Evolutionary conservation across 2,329 filamentous ascomycete species (phyloP).

Genomic region (Anthostomella pinea): DNA sequence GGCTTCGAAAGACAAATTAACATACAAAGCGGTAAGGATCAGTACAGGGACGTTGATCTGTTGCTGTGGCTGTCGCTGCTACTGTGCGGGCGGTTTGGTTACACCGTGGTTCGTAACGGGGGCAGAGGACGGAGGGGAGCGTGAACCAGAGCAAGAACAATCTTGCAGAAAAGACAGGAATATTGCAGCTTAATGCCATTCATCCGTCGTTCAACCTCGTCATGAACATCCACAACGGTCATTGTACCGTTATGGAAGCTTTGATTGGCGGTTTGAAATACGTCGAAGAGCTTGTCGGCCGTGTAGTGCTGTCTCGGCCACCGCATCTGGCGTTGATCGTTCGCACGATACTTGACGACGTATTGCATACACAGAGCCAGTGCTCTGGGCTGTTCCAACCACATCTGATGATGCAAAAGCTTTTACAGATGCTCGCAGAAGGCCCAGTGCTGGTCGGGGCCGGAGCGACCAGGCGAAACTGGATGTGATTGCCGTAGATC

Average conservation of each 20-base stretch:
- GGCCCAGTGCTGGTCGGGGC: no score
- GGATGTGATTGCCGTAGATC: no score
- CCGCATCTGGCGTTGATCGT: constrained; percentile 9
- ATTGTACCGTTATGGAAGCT: constrained; percentile 1
- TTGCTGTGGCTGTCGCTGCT: no score
- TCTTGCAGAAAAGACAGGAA: constrained; percentile 1
- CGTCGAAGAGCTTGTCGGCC: constrained; percentile 5
- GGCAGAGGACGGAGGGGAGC: no score
- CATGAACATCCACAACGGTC: not conserved
- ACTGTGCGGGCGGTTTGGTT: no score
- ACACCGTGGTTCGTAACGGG: no score
- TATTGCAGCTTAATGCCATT: not conserved
- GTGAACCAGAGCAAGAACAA: no score
- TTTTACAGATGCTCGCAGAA: constrained; percentile 1
- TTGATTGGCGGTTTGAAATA: not conserved
- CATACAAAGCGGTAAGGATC: no score
- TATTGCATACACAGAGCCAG: constrained; percentile 6
- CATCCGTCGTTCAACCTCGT: not conserved
- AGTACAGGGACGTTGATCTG: no score
- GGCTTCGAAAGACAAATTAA: no score
- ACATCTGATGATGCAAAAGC: constrained; percentile 1
- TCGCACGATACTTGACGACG: constrained; percentile 10
- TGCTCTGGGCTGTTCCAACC: constrained; percentile 4
- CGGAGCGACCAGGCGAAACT: no score
- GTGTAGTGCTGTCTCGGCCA: constrained; percentile 8